Percentiles rank a stretch among this genome's conserved stretches.
These are phyloP conservation scores for Xerocomellus dryophilus DNA, from an alignment of 768 basidiomycete species.

Conservation along the genomic window DNA sequence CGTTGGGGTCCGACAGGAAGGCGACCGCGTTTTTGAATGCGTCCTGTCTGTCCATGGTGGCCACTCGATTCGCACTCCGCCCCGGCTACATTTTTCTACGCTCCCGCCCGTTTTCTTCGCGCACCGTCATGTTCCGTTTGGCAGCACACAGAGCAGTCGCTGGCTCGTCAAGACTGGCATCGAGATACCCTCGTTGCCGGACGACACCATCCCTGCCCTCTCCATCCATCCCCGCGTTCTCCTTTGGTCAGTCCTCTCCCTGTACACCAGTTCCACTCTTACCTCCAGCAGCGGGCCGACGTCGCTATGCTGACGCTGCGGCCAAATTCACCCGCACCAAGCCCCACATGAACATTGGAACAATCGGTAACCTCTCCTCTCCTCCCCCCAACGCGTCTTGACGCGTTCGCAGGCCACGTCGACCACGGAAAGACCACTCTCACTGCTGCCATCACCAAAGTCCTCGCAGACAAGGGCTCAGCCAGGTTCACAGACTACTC, in stretches of 20 bases:
- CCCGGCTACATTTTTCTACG: conserved; percentile 1
- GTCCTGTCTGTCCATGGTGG: conserved; percentile 57
- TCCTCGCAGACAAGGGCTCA: conserved; percentile 72
- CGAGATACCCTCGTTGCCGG: conserved; percentile 16
- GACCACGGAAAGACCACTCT: conserved; percentile 99
- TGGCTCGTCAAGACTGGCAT: not conserved
- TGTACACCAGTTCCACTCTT: not conserved
- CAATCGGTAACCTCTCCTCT: conserved; percentile 56
- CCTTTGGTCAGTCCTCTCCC: conserved; percentile 2
- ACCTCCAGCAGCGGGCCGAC: conserved; percentile 19
- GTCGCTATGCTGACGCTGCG: conserved; percentile 71
- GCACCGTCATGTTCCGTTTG: conserved; percentile 31
- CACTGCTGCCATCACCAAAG: conserved; percentile 94
- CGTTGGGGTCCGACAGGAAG: conserved; percentile 85
- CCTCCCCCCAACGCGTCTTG: conserved; percentile 14
- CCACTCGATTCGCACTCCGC: conserved; percentile 29
- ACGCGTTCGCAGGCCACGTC: conserved; percentile 64
- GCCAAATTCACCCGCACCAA: conserved; percentile 67
- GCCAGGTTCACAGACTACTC: conserved; percentile 91
- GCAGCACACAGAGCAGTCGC: conserved; percentile 20
- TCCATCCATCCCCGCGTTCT: conserved; percentile 1
- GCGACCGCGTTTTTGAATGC: conserved; percentile 77
- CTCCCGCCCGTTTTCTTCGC: not conserved
- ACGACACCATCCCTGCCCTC: conserved; percentile 11
- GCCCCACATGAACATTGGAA: conserved; percentile 95